These are phyloP conservation scores for Mortierella sp. DNA, from an alignment of 371 early-diverging fungal species.

Conservation along the genomic window DNA sequence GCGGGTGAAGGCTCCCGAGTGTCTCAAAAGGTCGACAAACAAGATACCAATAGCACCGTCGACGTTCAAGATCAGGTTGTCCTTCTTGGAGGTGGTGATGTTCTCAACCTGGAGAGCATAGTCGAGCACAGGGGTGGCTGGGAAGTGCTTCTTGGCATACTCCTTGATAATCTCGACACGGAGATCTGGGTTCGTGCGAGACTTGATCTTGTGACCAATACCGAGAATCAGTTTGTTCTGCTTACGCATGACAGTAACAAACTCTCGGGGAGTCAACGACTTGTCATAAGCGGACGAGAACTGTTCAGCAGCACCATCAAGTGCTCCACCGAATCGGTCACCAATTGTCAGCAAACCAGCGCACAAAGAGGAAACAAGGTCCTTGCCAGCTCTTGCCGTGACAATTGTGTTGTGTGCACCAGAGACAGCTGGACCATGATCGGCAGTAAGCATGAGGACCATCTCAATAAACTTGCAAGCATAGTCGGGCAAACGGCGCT, in stretches of 20 bases:
- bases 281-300: constrained; percentile 92
- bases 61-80: constrained; percentile 95
- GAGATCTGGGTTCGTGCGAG: constrained; percentile 96
- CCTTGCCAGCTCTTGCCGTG: constrained; percentile 98
- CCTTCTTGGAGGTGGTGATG: constrained; percentile 96
- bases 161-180: constrained; percentile 94
- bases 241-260: constrained; percentile 92
- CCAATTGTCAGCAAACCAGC: constrained; percentile 92
- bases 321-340: constrained; percentile 95
- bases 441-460: constrained; percentile 97
- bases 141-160: constrained; percentile 89
- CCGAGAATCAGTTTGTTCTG: constrained; percentile 91
- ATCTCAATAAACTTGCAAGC: constrained; percentile 96
- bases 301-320: constrained; percentile 92
- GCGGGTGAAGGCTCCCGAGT: constrained; percentile 89
- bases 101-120: constrained; percentile 93
- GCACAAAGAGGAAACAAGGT: constrained; percentile 91
- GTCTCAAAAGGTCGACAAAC: constrained; percentile 91
- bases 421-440: constrained; percentile 94
- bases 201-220: constrained; percentile 98
- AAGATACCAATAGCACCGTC: constrained; percentile 95
- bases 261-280: constrained; percentile 89
- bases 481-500: constrained; percentile 91
- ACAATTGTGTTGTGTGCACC: constrained; percentile 97
- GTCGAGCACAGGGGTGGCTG: constrained; percentile 83